Base-by-base conservation (phyloP, 768 basidiomycete genomes). In the Nidularia sp. region DNA sequence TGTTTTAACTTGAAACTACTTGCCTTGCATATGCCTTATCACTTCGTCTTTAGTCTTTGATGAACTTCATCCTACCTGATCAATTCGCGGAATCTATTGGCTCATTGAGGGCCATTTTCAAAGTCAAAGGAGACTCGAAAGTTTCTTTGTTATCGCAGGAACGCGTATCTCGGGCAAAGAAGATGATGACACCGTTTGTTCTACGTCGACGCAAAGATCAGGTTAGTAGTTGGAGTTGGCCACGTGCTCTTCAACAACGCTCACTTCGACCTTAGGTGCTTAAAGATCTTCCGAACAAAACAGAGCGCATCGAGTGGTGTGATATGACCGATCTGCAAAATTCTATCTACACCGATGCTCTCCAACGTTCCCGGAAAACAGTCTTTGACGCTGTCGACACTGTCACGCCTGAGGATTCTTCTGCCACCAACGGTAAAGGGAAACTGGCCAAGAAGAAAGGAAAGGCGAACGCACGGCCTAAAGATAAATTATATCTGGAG, bases 141-240 rank as follows among this genome's bases (percentile, higher is more conserved):
- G 82, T 90, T 47, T 88, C 90, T 29, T 68, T 98, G 22, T 85
- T 98, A 25, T 91, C 96, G 3, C 88, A 92, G 62, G 89, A 95
- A 65, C 89, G 97, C 47, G 90, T 98, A 22, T 93, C 91, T 15
- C 75, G 95, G 55, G 97, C 97, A 5, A 96, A 98, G 72, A 93
- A 93, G 67, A 98, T 99, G 94, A 93, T 99, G 90, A 97, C 93
- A 5, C 97, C 97, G 0, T 99, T 99, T 66, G 95, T 98, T 22
- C 77, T 99, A 15, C 88, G 97, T n/a, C 82, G 97, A 53, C 82
- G 95, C 60, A 99, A 99, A 70, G 93, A 95, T 61, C 94, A 97
- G 73, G 90, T 84, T 60, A 47, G 73, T 55, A 22, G 13, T 25
- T 25, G 3, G 25, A 25, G 25, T 25, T 25, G 25, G 25, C 25